phyloP scores from a whole-genome alignment of 2,329 filamentous ascomycete genomes.

The Phialophora chinensis region DNA sequence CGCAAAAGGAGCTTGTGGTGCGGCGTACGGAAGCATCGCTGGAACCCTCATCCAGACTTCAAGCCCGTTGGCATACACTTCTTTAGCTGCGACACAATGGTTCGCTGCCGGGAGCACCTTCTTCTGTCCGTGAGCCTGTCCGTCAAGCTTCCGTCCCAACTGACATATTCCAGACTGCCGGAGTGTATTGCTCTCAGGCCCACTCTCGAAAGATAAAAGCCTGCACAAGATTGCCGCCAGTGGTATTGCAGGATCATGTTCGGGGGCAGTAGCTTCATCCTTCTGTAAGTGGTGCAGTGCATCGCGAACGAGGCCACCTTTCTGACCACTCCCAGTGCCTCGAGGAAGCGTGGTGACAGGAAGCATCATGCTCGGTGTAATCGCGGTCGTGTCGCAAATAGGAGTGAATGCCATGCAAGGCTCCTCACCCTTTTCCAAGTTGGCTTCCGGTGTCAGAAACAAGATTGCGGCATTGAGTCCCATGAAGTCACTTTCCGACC shows the following conservation, averaged over 20 bases:
- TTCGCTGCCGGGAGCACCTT: constrained; percentile 77
- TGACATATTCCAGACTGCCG: constrained; percentile 23
- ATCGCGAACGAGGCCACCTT: neutral
- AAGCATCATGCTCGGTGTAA: constrained; percentile 31
- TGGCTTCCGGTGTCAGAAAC: constrained; percentile 18
- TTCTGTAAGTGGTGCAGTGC: constrained; percentile 32
- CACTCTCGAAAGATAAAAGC: constrained; percentile 38
- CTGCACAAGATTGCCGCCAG: constrained; percentile 37
- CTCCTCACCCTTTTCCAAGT: constrained; percentile 2
- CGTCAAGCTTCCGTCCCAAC: neutral
- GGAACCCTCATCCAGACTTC: constrained; percentile 73
- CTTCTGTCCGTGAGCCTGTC: constrained; percentile 63
- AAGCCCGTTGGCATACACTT: constrained; percentile 71
- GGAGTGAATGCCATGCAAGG: constrained; percentile 50
- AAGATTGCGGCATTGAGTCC: constrained; percentile 66
- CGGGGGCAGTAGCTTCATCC: constrained; percentile 31
- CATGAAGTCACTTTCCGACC: constrained; percentile 71
- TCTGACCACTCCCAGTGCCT: constrained; percentile 25
- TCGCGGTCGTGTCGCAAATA: constrained; percentile 32
- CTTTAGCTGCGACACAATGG: constrained; percentile 78
- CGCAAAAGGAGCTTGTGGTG: constrained; percentile 62
- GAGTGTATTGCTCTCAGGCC: constrained; percentile 19
- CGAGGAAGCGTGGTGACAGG: constrained; percentile 32
- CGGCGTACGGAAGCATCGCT: constrained; percentile 69
- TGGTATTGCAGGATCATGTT: constrained; percentile 35